Base-by-base conservation (phyloP, 2,329 filamentous ascomycete genomes). In the Fusarium sp. region DNA sequence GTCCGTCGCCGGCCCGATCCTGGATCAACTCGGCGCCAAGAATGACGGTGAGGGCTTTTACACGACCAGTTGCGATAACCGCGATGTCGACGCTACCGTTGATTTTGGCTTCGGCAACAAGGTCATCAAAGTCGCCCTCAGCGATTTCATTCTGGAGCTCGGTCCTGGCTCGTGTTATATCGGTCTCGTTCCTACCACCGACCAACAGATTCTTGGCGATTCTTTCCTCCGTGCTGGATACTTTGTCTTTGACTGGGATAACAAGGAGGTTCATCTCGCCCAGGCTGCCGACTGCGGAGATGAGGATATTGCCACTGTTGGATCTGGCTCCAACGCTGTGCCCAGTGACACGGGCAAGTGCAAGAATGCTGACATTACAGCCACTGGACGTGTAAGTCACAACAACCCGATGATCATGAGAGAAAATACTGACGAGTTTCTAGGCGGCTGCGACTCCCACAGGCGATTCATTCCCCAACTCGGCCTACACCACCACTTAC, bases 131-230 rank as follows among this genome's bases (percentile, higher is more conserved):
- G 83, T 85, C 15, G 75, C 82, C 5, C 76, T 83, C 17, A 76
- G 75, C 60, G 84, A 88, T 67, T 84, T 87, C 48, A 81, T 87
- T 68, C 78, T 86, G 55, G 77, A 84, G 63, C 80, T 26, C 71
- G 79, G 14, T 69, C 77, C 46, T 71, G 72, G 70, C 14, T 76
- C 71, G 40, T 85, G 83, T 74, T 78, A 81, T 48, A 76, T 83
- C 14, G 83, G 83, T 24, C 71, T 83, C 2, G 73, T 77, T n/a
- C 35, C 76, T 8, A 79, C 78, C 7, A 75, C 72, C n/a, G 78
- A 79, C 35, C 79, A 82, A 73, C 80, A 82, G 67, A 81, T 83
- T 15, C 75, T 83, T 13, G 81, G 81, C 17, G 80, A 82, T 67
- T 77, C 79, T 24, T 78, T 83, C 8, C 71, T 83, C 35, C 74